Evolutionary conservation across 2,329 filamentous ascomycete genomes (phyloP).

Genomic region (Penicillium nordicum): DNA sequence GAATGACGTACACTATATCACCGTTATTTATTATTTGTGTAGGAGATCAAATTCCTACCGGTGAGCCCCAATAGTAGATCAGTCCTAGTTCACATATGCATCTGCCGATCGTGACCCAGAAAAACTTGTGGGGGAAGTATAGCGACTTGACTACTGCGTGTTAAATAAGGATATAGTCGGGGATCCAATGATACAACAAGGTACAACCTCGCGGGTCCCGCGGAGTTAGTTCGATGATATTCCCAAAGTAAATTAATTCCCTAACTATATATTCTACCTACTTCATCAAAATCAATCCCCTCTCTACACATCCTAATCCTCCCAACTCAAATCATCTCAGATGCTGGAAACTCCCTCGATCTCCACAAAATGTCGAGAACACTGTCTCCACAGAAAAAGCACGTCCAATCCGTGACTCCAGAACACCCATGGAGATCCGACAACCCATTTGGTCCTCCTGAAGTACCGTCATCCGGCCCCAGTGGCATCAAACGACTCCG

Average conservation of each 20-base stretch:
- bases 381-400: constrained; percentile 1
- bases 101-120: neutral
- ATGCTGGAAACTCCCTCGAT: neutral
- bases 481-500: constrained; percentile 35
- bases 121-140: neutral
- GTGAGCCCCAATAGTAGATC: neutral
- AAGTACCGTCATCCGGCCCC: constrained; percentile 25
- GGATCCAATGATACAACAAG: constrained; percentile 7
- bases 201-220: constrained; percentile 9
- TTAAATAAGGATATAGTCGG: neutral
- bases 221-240: constrained; percentile 3
- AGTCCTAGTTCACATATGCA: neutral
- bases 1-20: constrained; percentile 4
- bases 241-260: neutral
- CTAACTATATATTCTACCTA: neutral
- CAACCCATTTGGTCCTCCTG: constrained; percentile 32
- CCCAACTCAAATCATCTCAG: neutral
- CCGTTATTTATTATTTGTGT: neutral
- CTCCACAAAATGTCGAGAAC: neutral
- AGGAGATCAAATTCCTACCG: neutral
- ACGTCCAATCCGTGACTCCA: constrained; percentile 13
- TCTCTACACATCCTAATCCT: neutral
- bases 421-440: constrained; percentile 33
- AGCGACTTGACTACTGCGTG: neutral
- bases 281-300: constrained; percentile 1